Percentiles rank a stretch among this genome's conserved stretches.
These are phyloP conservation scores for Eucalyptus lansdowneana DNA, from an alignment of 345 rosid species.

Conservation along the genomic window DNA sequence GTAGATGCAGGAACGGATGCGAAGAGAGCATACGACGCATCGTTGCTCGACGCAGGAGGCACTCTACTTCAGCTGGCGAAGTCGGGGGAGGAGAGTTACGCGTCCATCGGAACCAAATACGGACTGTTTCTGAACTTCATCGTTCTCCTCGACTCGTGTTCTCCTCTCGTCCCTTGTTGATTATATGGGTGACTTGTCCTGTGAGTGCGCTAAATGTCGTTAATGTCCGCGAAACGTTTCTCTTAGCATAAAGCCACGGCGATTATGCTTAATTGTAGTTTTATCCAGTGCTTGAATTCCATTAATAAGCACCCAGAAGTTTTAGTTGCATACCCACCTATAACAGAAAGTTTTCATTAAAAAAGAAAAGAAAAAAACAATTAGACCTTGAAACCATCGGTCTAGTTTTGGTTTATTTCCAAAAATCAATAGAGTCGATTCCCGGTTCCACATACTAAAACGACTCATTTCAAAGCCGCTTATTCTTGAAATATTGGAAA, in stretches of 20 bases:
- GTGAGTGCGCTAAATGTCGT: background rate
- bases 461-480: background rate
- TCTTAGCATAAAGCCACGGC: background rate
- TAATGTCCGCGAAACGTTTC: background rate
- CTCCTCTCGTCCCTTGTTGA: background rate
- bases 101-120: constrained; percentile 53
- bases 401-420: background rate
- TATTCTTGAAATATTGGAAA: background rate
- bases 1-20: constrained; percentile 2
- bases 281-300: background rate
- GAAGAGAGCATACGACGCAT: constrained; percentile 46
- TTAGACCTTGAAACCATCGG: background rate
- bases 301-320: background rate
- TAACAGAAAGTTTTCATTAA: background rate
- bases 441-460: rapidly evolving
- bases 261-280: background rate
- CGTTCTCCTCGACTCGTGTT: background rate
- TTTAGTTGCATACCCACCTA: background rate
- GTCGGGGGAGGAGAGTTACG: constrained; percentile 61
- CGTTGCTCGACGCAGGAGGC: constrained; percentile 75
- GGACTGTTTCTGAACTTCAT: constrained; percentile 1
- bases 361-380: rapidly evolving
- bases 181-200: background rate
- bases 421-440: rapidly evolving
- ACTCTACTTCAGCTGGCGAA: constrained; percentile 62